Evolutionary conservation across 2,329 filamentous ascomycete species (phyloP), one percentile per base, ranked within the genome.

Genomic region (Fusarium sp.): DNA sequence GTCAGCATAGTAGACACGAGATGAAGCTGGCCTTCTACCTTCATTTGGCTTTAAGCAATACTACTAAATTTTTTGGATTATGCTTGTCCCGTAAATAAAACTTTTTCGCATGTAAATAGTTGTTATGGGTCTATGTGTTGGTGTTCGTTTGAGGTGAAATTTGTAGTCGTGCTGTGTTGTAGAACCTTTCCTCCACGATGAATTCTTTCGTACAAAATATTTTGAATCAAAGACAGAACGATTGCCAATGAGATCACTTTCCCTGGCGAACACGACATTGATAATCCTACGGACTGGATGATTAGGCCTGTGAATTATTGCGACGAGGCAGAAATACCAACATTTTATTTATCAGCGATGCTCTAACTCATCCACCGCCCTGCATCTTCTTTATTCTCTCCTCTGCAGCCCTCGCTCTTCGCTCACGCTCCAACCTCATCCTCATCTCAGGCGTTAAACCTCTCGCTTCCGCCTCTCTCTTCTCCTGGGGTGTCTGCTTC

Each of bases 381-480:
- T 74, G 71, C 86, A 94, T 84, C 74, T 86, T 85, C 80, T 87
- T 89, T 62, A 98, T 85, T 76, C 95, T 89, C 82, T 95, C 94
- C 80, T 98, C 96, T 0, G 94, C 95, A 10, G 96, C 96, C 73
- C 95, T 89, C 6, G 96, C 96, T 75, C 95, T 91, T 73, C 94
- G 85, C 81, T 99, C 96, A 72, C 96, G 85, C 79, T 98, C 96
- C 55, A 98, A 80, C 77, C 88, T 89, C 87, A 90, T 88, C 77
- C 90, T 88, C 88, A 96, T 94, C 81, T 98, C 95, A 0, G 93
- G 90, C 42, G 93, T 97, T 82, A 98, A 84, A 0, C 95, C 94
- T 67, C 93, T 88, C 49, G 87, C 87, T 79, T 98, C 94, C 76
- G 97, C 94, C 76, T 95, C 92, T 67, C 94, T 87, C 76, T 87